Evolutionary conservation across 352 stramenopile genomes (phyloP), one percentile per base, ranked within the genome.

Genomic region (Thraustochytrium sp.): DNA sequence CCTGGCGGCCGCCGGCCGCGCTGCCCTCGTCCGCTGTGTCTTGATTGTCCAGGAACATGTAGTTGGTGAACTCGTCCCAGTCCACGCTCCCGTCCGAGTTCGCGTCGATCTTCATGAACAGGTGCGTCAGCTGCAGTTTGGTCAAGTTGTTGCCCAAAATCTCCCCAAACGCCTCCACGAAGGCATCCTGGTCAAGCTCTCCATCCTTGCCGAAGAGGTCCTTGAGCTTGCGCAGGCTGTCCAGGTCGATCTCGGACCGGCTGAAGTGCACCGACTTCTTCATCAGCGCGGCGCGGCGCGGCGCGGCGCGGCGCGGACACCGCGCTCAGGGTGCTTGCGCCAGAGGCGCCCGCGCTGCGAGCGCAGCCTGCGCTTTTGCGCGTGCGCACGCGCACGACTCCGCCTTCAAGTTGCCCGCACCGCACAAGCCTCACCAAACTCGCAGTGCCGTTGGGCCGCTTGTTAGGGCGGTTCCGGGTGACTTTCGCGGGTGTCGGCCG

Each of bases 1-100:
- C 26, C 40, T 75, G 23, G 38, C 2, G 5, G 29, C 44, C 62
- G 26, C 5, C 5, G 5, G 26, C 5, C 18, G 37, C 8, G 29
- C 46, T 26, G 9, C 48, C 23, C 13, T 80, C 68, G 42, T 80
- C 40, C 26, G 59, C 59, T 13, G 46, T 26, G 23, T 80, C 68
- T 26, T 80, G 55, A 26, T 84, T 84, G 3, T 86, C 56, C 2
- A 86, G 54, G 74, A 87, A 87, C 84, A 87, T 87, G 83, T 84
- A 87, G 84, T 94, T 94, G 2, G 89, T 93, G 42, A 94, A 89
- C 83, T 94, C 91, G 82, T 94, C 90, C 91, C 91, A 94, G 78
- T 94, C 91, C 34, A 94, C 90, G 0, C 90, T 93, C 23, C 91
- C 91, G 77, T 94, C 90, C 8, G 89, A 93, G 84, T 94, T 94